Percentiles rank a stretch among this genome's conserved stretches.
These are phyloP conservation scores for Dactylella cylindrospora DNA, from an alignment of 2,329 filamentous ascomycete genomes.

Conservation along the genomic window DNA sequence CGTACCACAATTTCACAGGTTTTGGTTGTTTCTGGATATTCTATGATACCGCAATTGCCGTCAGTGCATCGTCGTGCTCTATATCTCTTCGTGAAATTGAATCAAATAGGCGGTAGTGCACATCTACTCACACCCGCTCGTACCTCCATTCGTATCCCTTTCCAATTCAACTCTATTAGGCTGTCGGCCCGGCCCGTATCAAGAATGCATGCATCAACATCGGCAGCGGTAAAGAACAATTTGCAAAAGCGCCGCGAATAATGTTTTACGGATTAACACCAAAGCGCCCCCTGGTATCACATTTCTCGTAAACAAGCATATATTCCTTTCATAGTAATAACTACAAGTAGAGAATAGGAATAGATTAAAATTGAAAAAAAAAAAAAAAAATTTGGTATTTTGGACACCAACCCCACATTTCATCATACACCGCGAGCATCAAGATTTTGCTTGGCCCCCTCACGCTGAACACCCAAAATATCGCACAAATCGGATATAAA, in stretches of 20 bases:
- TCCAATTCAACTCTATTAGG: background rate
- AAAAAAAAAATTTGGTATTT: slow-evolving; percentile 1
- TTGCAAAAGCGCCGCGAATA: no score
- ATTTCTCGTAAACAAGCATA: no score
- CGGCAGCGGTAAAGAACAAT: background rate
- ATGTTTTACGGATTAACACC: background rate
- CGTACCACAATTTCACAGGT: no score
- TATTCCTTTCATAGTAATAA: background rate
- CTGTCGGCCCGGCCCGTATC: background rate
- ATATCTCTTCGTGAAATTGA: background rate
- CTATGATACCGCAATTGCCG: no score
- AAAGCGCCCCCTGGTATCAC: no score
- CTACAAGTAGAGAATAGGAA: background rate
- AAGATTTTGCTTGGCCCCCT: no score
- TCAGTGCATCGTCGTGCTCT: background rate
- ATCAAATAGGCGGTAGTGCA: background rate
- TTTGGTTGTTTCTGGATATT: no score
- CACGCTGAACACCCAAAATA: background rate
- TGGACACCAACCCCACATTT: no score
- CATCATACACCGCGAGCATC: slow-evolving; percentile 12
- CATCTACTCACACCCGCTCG: background rate
- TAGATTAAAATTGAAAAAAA: no score
- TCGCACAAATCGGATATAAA: background rate
- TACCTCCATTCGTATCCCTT: background rate
- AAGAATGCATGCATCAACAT: background rate